Evolutionary conservation across 2,329 filamentous ascomycete species (phyloP), one percentile per base, ranked within the genome.

Genomic region (Plectosphaerella cucumerina): DNA sequence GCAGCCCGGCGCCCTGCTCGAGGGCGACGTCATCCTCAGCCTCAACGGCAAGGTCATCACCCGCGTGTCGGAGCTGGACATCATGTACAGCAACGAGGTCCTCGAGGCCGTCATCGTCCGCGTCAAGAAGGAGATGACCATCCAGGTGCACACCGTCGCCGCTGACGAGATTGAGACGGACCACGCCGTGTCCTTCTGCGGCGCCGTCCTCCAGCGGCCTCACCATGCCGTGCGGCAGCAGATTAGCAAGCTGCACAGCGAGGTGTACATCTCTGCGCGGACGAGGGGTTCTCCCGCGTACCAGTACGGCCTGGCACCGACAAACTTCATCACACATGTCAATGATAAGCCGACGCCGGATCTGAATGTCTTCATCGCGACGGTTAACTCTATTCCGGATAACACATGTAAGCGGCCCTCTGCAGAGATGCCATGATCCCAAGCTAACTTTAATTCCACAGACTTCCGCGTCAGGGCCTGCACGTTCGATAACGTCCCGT

Each of bases 171-270:
- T 97, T 44, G 94, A 99, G 74, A 99, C 94, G 1, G 85, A 94
- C 61, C 87, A 90, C 51, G 90, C 93, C 1, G 85, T 99, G 53
- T 89, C 90, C 34, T 99, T 99, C 76, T 99, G 94, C 65, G 94
- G 94, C 57, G 94, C 94, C 31, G 86, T 97, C 15, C 75, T 99
- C 43, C 94, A 99, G 67, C 85, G 89, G 21, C 94, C 94, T 9
- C 94, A 99, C 68, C 92, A 97, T 65, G 94, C 94, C 47, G 95
- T 99, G 10, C 84, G 94, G 20, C 94, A 99, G 70, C 94, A 99
- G 68, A 99, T 99, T 64, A 92, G 87, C 70, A 96, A 96, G 70
- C 80, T 99, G 26, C 93, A 97, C 65, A 95, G 90, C 56, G 93
- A 97, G 69, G 89, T 99, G 4, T 99, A 99, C 68, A 92, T 99